Base-by-base conservation (phyloP, 163 green algal species). In the Chloromonas sp. region DNA sequence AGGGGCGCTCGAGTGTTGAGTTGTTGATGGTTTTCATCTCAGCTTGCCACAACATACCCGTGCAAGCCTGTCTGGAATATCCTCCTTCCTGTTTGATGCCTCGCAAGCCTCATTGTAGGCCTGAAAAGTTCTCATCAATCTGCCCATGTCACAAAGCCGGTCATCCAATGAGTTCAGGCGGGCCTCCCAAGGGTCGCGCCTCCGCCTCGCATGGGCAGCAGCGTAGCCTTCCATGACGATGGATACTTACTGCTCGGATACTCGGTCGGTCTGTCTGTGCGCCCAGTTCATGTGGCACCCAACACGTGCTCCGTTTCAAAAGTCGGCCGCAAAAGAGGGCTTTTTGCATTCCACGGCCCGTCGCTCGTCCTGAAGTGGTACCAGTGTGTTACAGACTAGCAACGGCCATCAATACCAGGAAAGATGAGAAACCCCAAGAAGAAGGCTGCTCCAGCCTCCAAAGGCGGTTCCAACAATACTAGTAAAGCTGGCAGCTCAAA, bases 391-490 rank as follows among this genome's bases (percentile, higher is more conserved):
- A 36, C 36, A 36, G 36, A 36, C 36, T 36, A 36, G 36, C 36
- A 36, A 36, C 36, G 36, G 36, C 36, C 36, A 36, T 36, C 36
- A 36, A 36, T 36, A 36, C 36, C 36, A 36, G 36, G 36, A 74
- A 74, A 11, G 66, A 74, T 74, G 66, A 5, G 66, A 11, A 74
- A 74, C 66, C 60, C 81, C 61, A 84, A 84, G 81, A 84, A 84
- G 62, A 60, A 74, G 76, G 3, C 15, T 60, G 76, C 8, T 61
- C 3, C 14, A 62, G 78, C 78, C 2, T n/a, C 36, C 57, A 5
- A 14, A 36, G 78, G 14, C 14, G n/a, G 58, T 70, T 2, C 2
- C 78, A 62, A 14, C 78, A 70, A 8, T 58, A n/a, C 15, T 61
- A 62, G n/a, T 66, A n/a, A 77, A 84, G 62, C 61, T 5, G 14